phyloP scores from a whole-genome alignment of 768 basidiomycete genomes.

The Tricholoma matsutake region DNA sequence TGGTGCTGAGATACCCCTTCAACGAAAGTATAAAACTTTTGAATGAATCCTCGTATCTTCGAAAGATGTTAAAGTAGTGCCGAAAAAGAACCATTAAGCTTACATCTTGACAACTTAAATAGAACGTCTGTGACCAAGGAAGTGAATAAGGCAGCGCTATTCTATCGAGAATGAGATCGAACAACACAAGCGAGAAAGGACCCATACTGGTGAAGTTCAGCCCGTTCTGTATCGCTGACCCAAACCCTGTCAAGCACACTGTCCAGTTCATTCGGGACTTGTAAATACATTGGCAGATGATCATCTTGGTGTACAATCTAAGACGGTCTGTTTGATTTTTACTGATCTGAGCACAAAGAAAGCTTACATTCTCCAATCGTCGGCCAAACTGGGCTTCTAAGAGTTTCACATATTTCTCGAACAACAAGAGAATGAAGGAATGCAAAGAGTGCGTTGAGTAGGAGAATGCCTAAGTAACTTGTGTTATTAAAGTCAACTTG shows the following conservation, averaged over 20 bases:
- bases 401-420: conserved; percentile 84
- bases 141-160: conserved; percentile 63
- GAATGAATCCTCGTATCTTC: conserved; percentile 56
- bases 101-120: conserved; percentile 90
- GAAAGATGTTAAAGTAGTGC: not conserved
- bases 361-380: conserved; percentile 74
- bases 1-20: conserved; percentile 94
- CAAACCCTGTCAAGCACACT: conserved; percentile 80
- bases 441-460: conserved; percentile 85
- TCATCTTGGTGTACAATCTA: conserved; percentile 88
- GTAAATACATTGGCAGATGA: conserved; percentile 80
- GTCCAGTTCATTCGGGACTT: conserved; percentile 58
- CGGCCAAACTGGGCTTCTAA: conserved; percentile 78
- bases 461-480: conserved; percentile 62
- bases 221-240: conserved; percentile 67
- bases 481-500: not conserved
- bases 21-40: conserved; percentile 94
- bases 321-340: conserved; percentile 2
- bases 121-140: conserved; percentile 96
- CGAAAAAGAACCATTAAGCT: conserved; percentile 13
- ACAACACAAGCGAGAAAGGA: not conserved
- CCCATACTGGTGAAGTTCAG: conserved; percentile 53
- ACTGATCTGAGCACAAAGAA: not conserved
- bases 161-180: conserved; percentile 35
- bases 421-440: conserved; percentile 79